Evolutionary conservation across 441 rosid species (phyloP), one percentile per base, ranked within the genome.

Genomic region (Capsella rubella): DNA sequence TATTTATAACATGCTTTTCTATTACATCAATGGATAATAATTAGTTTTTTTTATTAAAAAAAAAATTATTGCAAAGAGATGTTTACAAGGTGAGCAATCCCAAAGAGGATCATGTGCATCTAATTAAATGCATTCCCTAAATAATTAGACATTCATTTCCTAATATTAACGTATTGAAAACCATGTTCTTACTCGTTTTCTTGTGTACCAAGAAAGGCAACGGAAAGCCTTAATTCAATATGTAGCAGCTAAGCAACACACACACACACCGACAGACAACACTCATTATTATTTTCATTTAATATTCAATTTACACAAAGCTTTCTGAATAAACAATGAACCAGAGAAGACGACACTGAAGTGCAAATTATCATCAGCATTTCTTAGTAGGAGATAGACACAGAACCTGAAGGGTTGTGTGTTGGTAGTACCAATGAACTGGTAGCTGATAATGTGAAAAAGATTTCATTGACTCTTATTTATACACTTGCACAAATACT

Each of bases 201-300:
- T 76, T 76, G 79, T 76, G 47, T 47, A 56, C 67, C 79, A 76
- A 76, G 79, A 70, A 74, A 76, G 63, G 31, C 49, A 76, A 70
- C 61, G 40, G 61, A 47, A 70, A 64, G 79, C 71, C 60, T 46
- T 18, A 8, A 32, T 45, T 50, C n/a, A 59, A 29, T 28, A 6
- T 40, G 59, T 13, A 58, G 67, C 53, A 59, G 55, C 15, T 40
- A 21, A 58, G 74, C 69, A 75, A 71, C 59, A 12, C 59, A 27
- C 59, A 12, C 53, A 27, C 66, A 59, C 67, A 64, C 51, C 73
- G 53, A 67, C 73, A 67, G 69, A 75, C 50, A 74, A 67, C 42
- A 45, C 42, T 52, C 63, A 53, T 52, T 34, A 46, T 47, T 35
- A 35, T 9, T 18, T 51, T n/a, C 5, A n/a, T 37, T 35, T 10